Base-by-base conservation (phyloP, 1,139 yeast genomes). In the Yamadazyma triangularis region DNA sequence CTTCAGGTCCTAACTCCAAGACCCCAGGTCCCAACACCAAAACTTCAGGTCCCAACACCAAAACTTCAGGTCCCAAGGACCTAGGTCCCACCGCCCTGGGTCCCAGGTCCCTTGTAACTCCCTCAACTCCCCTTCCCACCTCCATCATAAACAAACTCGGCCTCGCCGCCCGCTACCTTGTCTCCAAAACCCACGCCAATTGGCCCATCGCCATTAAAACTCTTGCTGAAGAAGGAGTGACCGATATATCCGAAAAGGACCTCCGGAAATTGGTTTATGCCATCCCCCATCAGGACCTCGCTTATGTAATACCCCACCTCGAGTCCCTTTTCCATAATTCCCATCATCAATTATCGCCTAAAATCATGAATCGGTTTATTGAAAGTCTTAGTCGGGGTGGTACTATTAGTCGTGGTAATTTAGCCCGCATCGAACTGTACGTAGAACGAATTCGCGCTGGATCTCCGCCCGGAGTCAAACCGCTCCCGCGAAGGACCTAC, bases 141-240 rank as follows among this genome's bases (percentile, higher is more conserved):
- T 39, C 59, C 0, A 56, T 81, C 5, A 44, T 58, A 12, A 57
- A 61, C 1, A 58, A 64, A 26, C 53, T 82, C 4, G 77, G 77
- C 0, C 64, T 72, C 23, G 56, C 78, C 0, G 54, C 75, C 2
- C 62, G 65, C 15, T 62, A 58, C 39, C 59, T 78, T 26, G 64
- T 73, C 2, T 60, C 70, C 24, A 62, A 64, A 26, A 54, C 60
- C 4, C 52, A 60, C 26, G 76, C 71, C 36, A 64, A 78, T 45
- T 82, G 89, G 88, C 55, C 59, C 12, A 53, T 70, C 21, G 70
- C 80, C 3, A 49, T 82, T 4, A 51, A 60, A 3, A 72, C 68
- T 28, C 48, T 82, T 13, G 44, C 48, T n/a, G 40, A 44, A 6
- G 64, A 64, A 1, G 76, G 78, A 0, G 58, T 80, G 10, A 33